Conservation (phyloP, 176 grass and related monocot genomes). For the Phyllostachys edulis region DNA sequence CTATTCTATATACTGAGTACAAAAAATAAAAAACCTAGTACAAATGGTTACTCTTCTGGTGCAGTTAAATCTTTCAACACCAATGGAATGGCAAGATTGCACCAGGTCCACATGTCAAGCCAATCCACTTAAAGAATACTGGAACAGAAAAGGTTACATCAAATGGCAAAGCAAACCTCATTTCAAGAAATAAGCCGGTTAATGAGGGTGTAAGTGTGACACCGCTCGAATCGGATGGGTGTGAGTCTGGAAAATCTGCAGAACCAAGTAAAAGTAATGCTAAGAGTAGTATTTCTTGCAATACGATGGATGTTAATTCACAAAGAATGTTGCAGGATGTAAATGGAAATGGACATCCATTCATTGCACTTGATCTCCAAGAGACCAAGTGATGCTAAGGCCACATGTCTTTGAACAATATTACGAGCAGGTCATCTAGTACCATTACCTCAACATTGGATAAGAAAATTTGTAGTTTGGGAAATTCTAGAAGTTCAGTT, state of each 20-base stretch:
- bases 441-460: constrained; percentile 11
- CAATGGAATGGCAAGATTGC: constrained; percentile 75
- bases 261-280: constrained; percentile 27
- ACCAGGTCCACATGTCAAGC: constrained; percentile 62
- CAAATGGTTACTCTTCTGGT: constrained; percentile 62
- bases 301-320: constrained; percentile 26
- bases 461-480: constrained; percentile 20
- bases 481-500: constrained; percentile 35
- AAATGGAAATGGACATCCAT: constrained; percentile 49
- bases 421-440: constrained; percentile 33
- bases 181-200: constrained; percentile 44
- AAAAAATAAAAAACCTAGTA: constrained; percentile 60
- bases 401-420: constrained; percentile 18
- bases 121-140: constrained; percentile 67
- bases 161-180: constrained; percentile 52
- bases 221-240: constrained; percentile 5
- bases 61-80: constrained; percentile 58
- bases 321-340: constrained; percentile 10
- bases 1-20: constrained; percentile 89
- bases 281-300: constrained; percentile 24
- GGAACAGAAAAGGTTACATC: constrained; percentile 47
- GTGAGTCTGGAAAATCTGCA: constrained; percentile 24
- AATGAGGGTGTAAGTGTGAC: not conserved
- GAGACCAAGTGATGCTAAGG: constrained; percentile 13
- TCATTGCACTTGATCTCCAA: constrained; percentile 4